Percentiles rank a stretch among this genome's conserved stretches.
phyloP scores from a whole-genome alignment of 257 asterid genomes.

The Solanum pennellii region DNA sequence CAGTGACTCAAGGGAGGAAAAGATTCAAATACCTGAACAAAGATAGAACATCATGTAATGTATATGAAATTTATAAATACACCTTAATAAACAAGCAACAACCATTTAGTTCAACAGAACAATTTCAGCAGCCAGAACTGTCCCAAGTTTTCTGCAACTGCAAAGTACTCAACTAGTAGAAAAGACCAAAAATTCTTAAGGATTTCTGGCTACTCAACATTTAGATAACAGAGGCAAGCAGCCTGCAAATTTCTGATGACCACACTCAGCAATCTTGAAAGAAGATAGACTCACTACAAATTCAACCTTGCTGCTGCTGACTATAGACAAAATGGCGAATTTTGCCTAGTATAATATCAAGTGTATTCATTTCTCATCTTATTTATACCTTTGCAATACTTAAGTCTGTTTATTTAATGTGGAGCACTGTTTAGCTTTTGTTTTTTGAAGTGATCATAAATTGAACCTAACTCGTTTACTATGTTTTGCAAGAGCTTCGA shows the following conservation, averaged over 20 bases:
- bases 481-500: not conserved
- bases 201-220: constrained; percentile 6
- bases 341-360: not conserved
- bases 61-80: not conserved
- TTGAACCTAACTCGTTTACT: no score
- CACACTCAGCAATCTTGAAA: constrained; percentile 10
- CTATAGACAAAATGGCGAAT: constrained; percentile 14
- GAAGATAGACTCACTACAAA: constrained; percentile 3
- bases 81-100: not conserved
- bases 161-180: constrained; percentile 14
- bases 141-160: not conserved
- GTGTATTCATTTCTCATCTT: constrained; percentile 8
- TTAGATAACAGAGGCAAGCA: not conserved
- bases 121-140: constrained; percentile 1
- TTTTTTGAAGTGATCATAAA: no score
- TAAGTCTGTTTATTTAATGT: not conserved
- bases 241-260: constrained; percentile 1
- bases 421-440: no score
- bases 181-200: constrained; percentile 4
- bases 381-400: constrained; percentile 3
- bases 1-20: not conserved
- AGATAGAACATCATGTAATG: not conserved
- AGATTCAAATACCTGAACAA: not conserved
- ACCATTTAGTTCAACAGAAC: not conserved
- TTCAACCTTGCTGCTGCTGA: constrained; percentile 11